Evolutionary conservation across 23 red algal genomes (phyloP).

Genomic region (Gracilaria gracilis): DNA sequence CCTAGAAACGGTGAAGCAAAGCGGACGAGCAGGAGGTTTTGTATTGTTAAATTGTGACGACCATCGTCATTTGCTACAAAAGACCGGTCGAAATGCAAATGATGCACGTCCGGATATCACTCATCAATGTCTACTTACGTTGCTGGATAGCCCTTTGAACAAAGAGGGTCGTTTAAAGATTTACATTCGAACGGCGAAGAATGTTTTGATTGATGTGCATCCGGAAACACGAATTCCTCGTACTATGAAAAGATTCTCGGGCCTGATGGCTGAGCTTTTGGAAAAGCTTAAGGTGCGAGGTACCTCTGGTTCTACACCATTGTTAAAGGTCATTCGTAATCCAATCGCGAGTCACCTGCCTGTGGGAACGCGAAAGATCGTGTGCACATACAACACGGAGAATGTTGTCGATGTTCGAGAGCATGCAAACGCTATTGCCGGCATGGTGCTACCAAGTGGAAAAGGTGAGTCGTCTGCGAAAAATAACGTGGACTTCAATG

Average conservation of each 20-base stretch:
- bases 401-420: constrained; percentile 80
- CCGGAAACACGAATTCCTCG: constrained; percentile 91
- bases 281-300: constrained; percentile 91
- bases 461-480: not conserved
- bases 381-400: constrained; percentile 86
- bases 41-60: constrained; percentile 93
- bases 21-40: constrained; percentile 40
- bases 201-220: constrained; percentile 94
- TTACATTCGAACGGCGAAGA: constrained; percentile 87
- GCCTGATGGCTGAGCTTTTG: constrained; percentile 91
- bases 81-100: constrained; percentile 79
- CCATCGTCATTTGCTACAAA: constrained; percentile 69
- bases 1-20: constrained; percentile 80
- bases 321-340: constrained; percentile 91
- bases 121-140: constrained; percentile 94
- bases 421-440: constrained; percentile 59
- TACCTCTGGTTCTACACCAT: constrained; percentile 69
- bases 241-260: constrained; percentile 88
- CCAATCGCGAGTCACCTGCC: constrained; percentile 93
- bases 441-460: constrained; percentile 11
- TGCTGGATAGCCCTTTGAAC: constrained; percentile 96
- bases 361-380: constrained; percentile 77
- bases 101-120: constrained; percentile 95
- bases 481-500: not conserved
- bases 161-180: constrained; percentile 92